Conservation (phyloP, 129 eudicot species). For the Sambucus nigra region DNA sequence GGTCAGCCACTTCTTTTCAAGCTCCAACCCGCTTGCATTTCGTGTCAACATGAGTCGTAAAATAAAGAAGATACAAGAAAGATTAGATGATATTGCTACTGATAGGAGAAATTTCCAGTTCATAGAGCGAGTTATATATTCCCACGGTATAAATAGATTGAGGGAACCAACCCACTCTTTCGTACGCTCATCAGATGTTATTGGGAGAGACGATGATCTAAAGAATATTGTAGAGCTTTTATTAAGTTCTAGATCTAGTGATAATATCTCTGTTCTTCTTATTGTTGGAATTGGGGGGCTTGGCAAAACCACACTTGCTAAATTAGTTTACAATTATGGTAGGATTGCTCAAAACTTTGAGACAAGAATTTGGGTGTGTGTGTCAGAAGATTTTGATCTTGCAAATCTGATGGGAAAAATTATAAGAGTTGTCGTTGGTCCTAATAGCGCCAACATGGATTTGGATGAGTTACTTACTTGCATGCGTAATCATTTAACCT, state of each 20-base stretch:
- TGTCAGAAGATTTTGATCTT: slow-evolving; percentile 8
- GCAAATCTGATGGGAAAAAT: background rate
- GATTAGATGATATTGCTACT: slow-evolving; percentile 24
- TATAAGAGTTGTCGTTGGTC: background rate
- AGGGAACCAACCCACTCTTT: slow-evolving; percentile 15
- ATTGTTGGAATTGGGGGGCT: slow-evolving; percentile 15
- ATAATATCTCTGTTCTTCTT: background rate
- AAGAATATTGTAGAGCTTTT: slow-evolving; percentile 7
- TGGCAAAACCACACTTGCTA: slow-evolving; percentile 18
- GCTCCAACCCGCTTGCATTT: slow-evolving; percentile 14
- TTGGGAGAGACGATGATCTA: slow-evolving; percentile 7
- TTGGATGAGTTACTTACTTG: background rate
- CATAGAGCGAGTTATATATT: slow-evolving; percentile 1
- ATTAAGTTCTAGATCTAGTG: background rate
- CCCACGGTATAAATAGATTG: background rate
- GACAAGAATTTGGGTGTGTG: slow-evolving; percentile 16
- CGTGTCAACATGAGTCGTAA: slow-evolving; percentile 17
- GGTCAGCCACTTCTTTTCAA: slow-evolving; percentile 12
- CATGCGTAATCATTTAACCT: slow-evolving; percentile 8
- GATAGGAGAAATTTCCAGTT: slow-evolving; percentile 18
- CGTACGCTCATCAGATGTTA: background rate
- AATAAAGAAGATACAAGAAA: slow-evolving; percentile 12
- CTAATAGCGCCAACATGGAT: background rate
- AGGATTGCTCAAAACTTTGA: slow-evolving; percentile 8
- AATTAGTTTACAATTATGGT: slow-evolving; percentile 13